Conservation (phyloP, 1,284 basidiomycete genomes). For the Garcileccinum viscosum region DNA sequence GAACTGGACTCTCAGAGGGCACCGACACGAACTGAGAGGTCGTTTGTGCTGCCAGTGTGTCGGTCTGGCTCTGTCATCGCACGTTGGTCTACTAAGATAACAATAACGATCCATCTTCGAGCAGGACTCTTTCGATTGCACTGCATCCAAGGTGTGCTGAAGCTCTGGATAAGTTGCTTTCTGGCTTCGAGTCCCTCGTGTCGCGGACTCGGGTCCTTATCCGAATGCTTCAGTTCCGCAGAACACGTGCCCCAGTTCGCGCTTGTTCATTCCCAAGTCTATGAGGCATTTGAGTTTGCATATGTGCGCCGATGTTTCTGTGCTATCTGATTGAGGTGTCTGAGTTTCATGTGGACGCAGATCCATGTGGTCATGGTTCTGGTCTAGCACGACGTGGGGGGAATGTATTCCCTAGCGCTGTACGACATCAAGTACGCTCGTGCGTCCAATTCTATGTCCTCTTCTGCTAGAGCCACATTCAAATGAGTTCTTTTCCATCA, state of each 20-base stretch:
- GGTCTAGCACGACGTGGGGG: not conserved
- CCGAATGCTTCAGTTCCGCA: conserved; percentile 20
- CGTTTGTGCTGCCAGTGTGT: no score
- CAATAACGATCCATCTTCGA: conserved; percentile 33
- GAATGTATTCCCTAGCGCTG: not conserved
- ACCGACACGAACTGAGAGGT: not conserved
- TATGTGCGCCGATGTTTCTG: conserved; percentile 36
- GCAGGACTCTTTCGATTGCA: not conserved
- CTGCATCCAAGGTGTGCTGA: not conserved
- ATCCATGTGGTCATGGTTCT: not conserved
- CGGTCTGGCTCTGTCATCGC: no score
- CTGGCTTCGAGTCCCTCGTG: conserved; percentile 31
- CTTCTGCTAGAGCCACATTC: not conserved
- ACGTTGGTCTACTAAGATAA: no score
- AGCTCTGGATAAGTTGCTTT: conserved; percentile 21
- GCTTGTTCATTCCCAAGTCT: conserved; percentile 34
- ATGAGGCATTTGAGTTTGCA: conserved; percentile 38
- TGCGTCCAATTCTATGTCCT: not conserved
- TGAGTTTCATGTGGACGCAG: not conserved
- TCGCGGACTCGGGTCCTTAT: conserved; percentile 18
- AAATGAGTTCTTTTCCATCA: not conserved
- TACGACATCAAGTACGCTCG: not conserved
- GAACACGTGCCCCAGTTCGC: conserved; percentile 33
- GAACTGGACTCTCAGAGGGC: not conserved
- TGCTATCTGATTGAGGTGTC: conserved; percentile 35